Conservation (phyloP, 805 yeast genomes). For the Yamadazyma insecticola region DNA sequence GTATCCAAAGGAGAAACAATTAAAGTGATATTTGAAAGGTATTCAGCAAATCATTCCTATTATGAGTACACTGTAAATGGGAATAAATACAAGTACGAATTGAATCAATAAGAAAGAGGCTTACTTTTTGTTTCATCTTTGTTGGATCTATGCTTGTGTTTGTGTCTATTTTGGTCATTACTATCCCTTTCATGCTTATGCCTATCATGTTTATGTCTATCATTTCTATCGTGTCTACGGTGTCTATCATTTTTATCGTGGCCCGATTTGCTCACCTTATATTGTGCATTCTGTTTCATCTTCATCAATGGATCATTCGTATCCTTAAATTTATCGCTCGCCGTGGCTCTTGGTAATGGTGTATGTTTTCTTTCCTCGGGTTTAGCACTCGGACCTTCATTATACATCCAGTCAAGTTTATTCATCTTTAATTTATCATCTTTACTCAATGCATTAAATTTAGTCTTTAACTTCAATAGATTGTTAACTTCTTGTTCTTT, state of each 20-base stretch:
- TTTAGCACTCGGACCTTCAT: constrained; percentile 37
- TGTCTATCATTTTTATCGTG: constrained; percentile 3
- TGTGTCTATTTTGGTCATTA: no score
- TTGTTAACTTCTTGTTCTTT: constrained; percentile 59
- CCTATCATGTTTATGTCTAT: constrained; percentile 1
- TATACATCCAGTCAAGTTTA: constrained; percentile 87
- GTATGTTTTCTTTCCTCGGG: neutral
- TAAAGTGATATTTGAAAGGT: constrained; percentile 6
- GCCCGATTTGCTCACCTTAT: no score
- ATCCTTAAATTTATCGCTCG: no score
- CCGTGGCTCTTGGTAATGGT: neutral
- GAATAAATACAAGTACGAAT: no score
- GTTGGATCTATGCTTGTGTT: no score
- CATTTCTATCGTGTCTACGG: constrained; percentile 1
- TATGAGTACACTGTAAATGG: constrained; percentile 6
- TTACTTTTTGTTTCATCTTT: no score
- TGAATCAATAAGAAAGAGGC: no score
- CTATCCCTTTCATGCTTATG: no score
- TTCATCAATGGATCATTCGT: no score
- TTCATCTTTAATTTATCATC: constrained; percentile 33
- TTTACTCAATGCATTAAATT: constrained; percentile 25
- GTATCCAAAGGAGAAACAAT: constrained; percentile 6
- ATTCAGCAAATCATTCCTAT: no score
- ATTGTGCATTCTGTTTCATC: neutral
- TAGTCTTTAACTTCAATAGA: constrained; percentile 44